phyloP scores from a whole-genome alignment of 371 early-diverging fungal species.

The Zychaea mexicana region DNA sequence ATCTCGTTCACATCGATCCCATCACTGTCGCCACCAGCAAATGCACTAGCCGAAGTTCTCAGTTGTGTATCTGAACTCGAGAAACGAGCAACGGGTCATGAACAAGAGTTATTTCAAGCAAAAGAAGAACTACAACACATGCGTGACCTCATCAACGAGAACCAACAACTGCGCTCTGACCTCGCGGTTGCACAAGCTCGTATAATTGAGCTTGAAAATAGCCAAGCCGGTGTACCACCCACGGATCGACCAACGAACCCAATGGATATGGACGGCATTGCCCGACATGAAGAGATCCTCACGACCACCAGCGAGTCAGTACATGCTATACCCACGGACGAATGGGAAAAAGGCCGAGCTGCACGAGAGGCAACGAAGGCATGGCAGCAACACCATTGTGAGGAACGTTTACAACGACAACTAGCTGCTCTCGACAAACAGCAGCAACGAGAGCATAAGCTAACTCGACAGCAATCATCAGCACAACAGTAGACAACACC shows the following conservation, averaged over 20 bases:
- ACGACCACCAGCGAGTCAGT: neutral
- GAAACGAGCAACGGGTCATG: too few species aligned
- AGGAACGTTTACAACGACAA: neutral
- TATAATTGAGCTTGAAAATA: neutral
- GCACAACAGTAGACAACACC: neutral
- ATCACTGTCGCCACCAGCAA: too few species aligned
- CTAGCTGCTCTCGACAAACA: neutral
- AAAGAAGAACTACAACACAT: neutral
- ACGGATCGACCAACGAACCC: neutral
- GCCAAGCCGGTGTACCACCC: neutral
- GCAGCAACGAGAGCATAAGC: neutral
- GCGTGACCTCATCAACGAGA: neutral
- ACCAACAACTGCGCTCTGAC: neutral
- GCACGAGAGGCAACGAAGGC: neutral
- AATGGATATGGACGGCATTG: too few species aligned
- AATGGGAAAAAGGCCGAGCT: neutral
- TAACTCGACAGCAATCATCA: too few species aligned
- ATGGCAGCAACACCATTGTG: neutral
- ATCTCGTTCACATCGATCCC: too few species aligned
- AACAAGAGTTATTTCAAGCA: too few species aligned
- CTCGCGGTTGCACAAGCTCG: neutral
- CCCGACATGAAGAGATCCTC: neutral
- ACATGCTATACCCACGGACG: neutral
- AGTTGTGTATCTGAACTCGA: too few species aligned
- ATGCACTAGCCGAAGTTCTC: too few species aligned